Evolutionary conservation across 441 rosid genomes (phyloP), one percentile per base, ranked within the genome.

Genomic region (Syzygium malaccense): DNA sequence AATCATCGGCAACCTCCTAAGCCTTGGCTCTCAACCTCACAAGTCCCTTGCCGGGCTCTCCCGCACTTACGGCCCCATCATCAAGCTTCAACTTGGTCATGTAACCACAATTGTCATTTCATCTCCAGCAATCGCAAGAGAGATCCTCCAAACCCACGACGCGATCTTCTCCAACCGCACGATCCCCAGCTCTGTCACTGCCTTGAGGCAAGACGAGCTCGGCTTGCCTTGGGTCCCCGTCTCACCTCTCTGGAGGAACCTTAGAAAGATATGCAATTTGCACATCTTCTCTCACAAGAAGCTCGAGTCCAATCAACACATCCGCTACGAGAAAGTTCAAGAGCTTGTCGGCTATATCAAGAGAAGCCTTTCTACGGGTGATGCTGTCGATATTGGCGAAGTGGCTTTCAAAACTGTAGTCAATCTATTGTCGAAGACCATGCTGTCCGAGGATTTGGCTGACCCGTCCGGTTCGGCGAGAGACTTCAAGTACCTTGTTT

Each of bases 141-240:
- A 89, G 30, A 87, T 79, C 80, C 84, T 86, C 8, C 88, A 86
- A 37, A 75, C 88, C 83, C 86, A 60, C 54, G 90, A 89, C 53
- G 58, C 80, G 25, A 41, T 55, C 18, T 86, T 89, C 86, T 86
- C 88, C 20, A 23, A 48, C 80, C 88, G 90, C 8, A 56, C 28
- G 1, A 53, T 79, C 28, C 88, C 86, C 28, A 48, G 80, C 6
- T 23, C 84, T 20, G 0, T 60, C 90, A 79, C 84, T 4, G 60
- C 90, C 28, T 14, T 37, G 25, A 48, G 66, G 51, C 90, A 89
- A 9, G 64, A 78, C 32, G 85, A 51, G 53, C 79, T 86, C 28
- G 62, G 80, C 32, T 53, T 89, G 53, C 57, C 37, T 14, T 89
- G 90, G 88, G 2, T 41, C 3, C 71, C 88, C 14, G 28, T 68